A percentile compares a stretch with the other conserved stretches of the same genome.
Evolutionary conservation across 2,329 filamentous ascomycete species (phyloP).

Genomic region (Trichoderma simmonsii): DNA sequence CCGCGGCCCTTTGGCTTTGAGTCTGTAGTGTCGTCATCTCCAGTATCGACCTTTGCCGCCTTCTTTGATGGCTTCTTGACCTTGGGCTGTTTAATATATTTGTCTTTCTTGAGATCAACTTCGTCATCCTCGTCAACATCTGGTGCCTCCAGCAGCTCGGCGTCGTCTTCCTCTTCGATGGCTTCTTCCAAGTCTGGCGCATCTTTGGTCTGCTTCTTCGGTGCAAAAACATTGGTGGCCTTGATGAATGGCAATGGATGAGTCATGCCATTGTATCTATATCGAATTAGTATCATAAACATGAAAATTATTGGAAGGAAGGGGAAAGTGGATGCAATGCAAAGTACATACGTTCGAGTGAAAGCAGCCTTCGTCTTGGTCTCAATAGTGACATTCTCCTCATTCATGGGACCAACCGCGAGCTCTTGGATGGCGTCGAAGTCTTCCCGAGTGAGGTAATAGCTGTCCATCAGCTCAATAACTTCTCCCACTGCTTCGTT

Average conservation of each 20-base stretch:
- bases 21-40: constrained; percentile 47
- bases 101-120: constrained; percentile 86
- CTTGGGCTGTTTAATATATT: constrained; percentile 92
- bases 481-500: constrained; percentile 78
- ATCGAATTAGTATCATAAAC: constrained; percentile 16
- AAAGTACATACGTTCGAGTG: constrained; percentile 70
- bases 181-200: constrained; percentile 94
- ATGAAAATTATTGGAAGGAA: not conserved
- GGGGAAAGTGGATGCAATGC: not conserved
- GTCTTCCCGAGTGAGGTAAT: constrained; percentile 91
- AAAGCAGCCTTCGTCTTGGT: constrained; percentile 84
- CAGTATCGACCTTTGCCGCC: constrained; percentile 41
- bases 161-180: constrained; percentile 84
- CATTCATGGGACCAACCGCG: constrained; percentile 78
- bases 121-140: constrained; percentile 71
- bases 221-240: constrained; percentile 69
- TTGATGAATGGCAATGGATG: constrained; percentile 98
- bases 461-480: constrained; percentile 95
- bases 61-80: constrained; percentile 52
- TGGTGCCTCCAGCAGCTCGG: constrained; percentile 54
- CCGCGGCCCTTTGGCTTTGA: constrained; percentile 50
- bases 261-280: constrained; percentile 77
- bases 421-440: constrained; percentile 91
- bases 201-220: constrained; percentile 69
- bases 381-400: constrained; percentile 73